Base-by-base conservation (phyloP, 495 filamentous ascomycete genomes). In the Trichoderma asperelloides region DNA sequence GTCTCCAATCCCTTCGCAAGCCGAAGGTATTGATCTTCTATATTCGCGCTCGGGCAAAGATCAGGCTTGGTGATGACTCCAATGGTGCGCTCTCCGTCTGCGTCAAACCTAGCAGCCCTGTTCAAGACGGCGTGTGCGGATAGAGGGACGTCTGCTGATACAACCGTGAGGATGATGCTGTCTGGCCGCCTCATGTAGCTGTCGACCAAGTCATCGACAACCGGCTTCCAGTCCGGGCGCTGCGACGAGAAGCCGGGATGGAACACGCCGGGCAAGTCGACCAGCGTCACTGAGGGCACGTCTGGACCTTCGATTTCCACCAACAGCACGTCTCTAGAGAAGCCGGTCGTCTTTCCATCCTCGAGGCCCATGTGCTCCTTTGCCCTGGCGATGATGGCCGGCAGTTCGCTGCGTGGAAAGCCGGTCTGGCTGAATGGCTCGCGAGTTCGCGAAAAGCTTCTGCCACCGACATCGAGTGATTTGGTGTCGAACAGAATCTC, bases 181-280 rank as follows among this genome's bases (percentile, higher is more conserved):
- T 84, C 80, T 15, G 74, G 67, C 39, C 85, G 78, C 2, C 51
- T 69, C 73, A 92, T 89, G 71, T 91, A 91, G 12, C 74, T 73
- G 11, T 85, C 73, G 0, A 82, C 81, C 16, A 93, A 67, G 9
- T 79, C 73, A 7, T 76, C 71, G 13, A 89, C 83, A 3, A 88
- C 73, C 1, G 71, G 63, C 1, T 82, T 80, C 57, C 80, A 82
- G 1, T 70, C 70, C 27, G 78, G 68, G 6, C 74, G 76, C 41
- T 82, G 76, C 0, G 76, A 77, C 8, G 77, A 77, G 3, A 78
- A 84, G 0, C 69, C 75, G 0, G 81, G 74, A 30, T 81, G 77
- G 65, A 83, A 86, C 4, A 91, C 75, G 0, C 87, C 87, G 0
- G 89, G 88, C 12, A 91, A 78, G 68, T 91, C 88, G 3, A 92